Evolutionary conservation across 371 early-diverging fungal genomes (phyloP), one percentile per base, ranked within the genome.

Genomic region (Cokeromyces recurvatus): DNA sequence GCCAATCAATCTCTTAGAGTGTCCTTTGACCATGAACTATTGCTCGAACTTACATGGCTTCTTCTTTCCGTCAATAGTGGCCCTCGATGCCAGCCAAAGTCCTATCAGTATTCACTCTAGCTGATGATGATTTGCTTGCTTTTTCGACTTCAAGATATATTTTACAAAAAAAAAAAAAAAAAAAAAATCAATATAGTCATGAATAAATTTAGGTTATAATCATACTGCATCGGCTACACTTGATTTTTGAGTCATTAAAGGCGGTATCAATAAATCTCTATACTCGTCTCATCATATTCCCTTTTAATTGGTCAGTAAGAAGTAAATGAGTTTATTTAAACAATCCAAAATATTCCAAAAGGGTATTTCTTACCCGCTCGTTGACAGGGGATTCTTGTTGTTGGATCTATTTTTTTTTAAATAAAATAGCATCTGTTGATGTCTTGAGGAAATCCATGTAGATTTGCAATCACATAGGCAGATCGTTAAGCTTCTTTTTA

Each of bases 291-390:
- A 51, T 51, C 46, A 57, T 43, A 20, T 57, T 51, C 23, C 57
- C 51, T 44, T 51, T 41, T 29, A 43, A 6, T 21, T 57, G 51
- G 38, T 51, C 43, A 16, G 48, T 57, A 11, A 51, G 50, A 17
- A 43, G 52, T 34, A 57, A 48, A 46, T 56, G 50, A 25, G 25
- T 37, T 32, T 44, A 56, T 41, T 50, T 50, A 34, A 56, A 56
- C 11, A 56, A 21, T 1, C 4, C 35, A 2, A 50, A 37, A 46
- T 50, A 56, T 6, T 43, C 43, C 22, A 50, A 10, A 42, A 51
- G 19, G 27, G 47, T 46, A 51, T 41, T 46, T 46, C 39, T 50
- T 46, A 51, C 34, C 51, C 57, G 47, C 27, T 57, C 51, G 24
- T 38, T 11, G 38, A 39, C 51, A 51, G 51, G 43, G 29, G 32